These are phyloP conservation scores for Westerdykella aurantiaca DNA, from an alignment of 2,329 filamentous ascomycete genomes.

Conservation along the genomic window DNA sequence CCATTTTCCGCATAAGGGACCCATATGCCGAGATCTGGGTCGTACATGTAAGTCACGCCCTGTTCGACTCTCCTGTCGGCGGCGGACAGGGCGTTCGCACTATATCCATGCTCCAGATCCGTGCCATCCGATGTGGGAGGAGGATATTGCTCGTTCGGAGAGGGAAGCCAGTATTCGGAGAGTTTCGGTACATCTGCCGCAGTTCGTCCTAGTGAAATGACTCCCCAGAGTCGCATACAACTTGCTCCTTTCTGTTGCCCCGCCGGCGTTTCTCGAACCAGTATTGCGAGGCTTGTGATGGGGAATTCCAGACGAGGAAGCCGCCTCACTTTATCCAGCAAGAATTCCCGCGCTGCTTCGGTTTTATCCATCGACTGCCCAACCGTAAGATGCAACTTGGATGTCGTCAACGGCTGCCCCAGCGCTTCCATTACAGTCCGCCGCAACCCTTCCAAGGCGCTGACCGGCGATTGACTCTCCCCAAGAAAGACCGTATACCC, in stretches of 20 bases:
- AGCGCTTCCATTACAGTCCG: constrained; percentile 18
- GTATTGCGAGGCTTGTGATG: constrained; percentile 46
- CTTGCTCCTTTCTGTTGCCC: constrained; percentile 30
- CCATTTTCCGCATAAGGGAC: not conserved
- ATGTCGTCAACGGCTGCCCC: constrained; percentile 12
- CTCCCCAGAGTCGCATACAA: constrained; percentile 55
- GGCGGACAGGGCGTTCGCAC: constrained; percentile 1
- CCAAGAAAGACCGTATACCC: constrained; percentile 41
- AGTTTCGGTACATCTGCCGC: not conserved
- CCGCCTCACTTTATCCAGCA: constrained; percentile 49
- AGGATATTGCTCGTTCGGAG: not conserved
- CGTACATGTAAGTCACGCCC: not conserved
- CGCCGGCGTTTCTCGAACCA: constrained; percentile 45
- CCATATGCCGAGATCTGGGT: not conserved
- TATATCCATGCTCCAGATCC: not conserved
- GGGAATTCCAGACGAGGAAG: constrained; percentile 48
- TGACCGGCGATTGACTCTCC: constrained; percentile 6
- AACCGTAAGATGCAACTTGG: constrained; percentile 53
- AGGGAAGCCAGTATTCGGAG: constrained; percentile 12
- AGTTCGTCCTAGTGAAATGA: constrained; percentile 34
- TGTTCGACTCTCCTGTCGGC: not conserved
- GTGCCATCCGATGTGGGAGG: no score
- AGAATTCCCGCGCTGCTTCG: constrained; percentile 44
- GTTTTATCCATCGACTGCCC: constrained; percentile 51
- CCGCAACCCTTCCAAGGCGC: constrained; percentile 15